Percentiles rank a stretch among this genome's conserved stretches.
Evolutionary conservation across 2,329 filamentous ascomycete genomes (phyloP).

Genomic region (Phialophora verrucosa): DNA sequence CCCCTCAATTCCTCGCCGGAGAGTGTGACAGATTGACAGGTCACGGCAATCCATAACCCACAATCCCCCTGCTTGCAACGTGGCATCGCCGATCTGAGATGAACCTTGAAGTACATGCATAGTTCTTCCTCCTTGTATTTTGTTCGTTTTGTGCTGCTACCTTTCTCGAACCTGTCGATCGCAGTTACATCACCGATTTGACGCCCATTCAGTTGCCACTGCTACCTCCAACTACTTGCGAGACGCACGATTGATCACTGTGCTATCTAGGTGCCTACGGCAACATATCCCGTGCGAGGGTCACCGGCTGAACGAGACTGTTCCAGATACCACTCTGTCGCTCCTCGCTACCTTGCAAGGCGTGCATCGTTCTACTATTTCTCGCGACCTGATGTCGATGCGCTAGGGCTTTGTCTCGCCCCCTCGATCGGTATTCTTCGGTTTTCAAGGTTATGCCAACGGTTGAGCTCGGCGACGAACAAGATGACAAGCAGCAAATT

Average conservation of each 20-base stretch:
- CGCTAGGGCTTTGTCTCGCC: not conserved
- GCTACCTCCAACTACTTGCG: not conserved
- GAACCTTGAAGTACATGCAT: slow-evolving; percentile 2
- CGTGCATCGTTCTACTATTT: not conserved
- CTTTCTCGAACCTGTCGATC: not conserved
- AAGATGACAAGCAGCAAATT: not conserved
- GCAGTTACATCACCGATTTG: not conserved
- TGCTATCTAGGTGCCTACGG: not conserved
- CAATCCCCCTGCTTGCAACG: slow-evolving; percentile 7
- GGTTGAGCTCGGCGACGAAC: not conserved
- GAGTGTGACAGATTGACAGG: slow-evolving; percentile 6
- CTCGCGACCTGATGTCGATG: not conserved
- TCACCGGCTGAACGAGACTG: not conserved
- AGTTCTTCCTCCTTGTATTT: not conserved
- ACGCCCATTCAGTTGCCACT: not conserved
- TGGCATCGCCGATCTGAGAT: slow-evolving; percentile 16
- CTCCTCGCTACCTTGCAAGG: not conserved
- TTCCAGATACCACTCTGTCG: not conserved
- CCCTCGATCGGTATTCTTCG: not conserved
- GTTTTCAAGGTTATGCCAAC: slow-evolving; percentile 2
- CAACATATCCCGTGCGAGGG: not conserved
- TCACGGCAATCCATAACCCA: slow-evolving; percentile 1
- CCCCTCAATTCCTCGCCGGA: not conserved
- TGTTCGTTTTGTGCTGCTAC: not conserved
- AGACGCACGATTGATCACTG: not conserved